A percentile compares a stretch with the other conserved stretches of the same genome.
Evolutionary conservation across 345 rosid genomes (phyloP).

Genomic region (Zanthoxylum bungeanum): DNA sequence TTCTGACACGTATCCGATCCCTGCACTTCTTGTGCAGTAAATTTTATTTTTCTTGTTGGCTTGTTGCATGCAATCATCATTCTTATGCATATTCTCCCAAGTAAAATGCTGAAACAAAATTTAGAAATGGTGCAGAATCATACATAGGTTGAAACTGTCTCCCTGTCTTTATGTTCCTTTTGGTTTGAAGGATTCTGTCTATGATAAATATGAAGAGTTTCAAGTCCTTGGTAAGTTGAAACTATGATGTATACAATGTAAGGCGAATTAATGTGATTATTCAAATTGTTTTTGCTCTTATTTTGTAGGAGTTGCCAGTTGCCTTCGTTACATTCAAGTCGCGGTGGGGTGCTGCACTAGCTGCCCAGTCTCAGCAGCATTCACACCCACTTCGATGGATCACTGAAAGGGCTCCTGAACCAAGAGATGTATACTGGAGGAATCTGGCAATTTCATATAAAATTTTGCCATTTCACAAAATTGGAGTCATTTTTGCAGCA

Average conservation of each 20-base stretch:
- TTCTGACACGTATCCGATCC: neutral
- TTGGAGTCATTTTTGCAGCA: conserved; percentile 67
- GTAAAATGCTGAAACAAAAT: neutral
- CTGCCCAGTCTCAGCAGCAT: conserved; percentile 85
- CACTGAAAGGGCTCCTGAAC: conserved; percentile 85
- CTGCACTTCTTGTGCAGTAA: neutral
- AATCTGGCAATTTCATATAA: conserved; percentile 54
- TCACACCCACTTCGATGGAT: conserved; percentile 69
- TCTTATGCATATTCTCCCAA: neutral
- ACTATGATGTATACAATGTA: neutral
- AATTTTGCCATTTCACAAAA: conserved; percentile 53
- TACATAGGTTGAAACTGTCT: neutral
- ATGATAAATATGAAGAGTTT: neutral
- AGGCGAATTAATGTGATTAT: neutral
- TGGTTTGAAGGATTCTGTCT: too few relatives aligned
- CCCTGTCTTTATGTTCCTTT: too few relatives aligned
- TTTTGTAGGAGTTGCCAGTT: conserved; percentile 67
- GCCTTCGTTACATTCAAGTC: conserved; percentile 87
- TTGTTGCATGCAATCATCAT: too few relatives aligned
- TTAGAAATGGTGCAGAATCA: neutral
- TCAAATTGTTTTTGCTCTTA: neutral
- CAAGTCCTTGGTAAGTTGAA: too few relatives aligned
- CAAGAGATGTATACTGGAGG: conserved; percentile 78
- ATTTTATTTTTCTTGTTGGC: neutral
- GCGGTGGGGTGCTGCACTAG: conserved; percentile 62